phyloP scores from a whole-genome alignment of 306 rosid genomes.

The Ormosia emarginata region DNA sequence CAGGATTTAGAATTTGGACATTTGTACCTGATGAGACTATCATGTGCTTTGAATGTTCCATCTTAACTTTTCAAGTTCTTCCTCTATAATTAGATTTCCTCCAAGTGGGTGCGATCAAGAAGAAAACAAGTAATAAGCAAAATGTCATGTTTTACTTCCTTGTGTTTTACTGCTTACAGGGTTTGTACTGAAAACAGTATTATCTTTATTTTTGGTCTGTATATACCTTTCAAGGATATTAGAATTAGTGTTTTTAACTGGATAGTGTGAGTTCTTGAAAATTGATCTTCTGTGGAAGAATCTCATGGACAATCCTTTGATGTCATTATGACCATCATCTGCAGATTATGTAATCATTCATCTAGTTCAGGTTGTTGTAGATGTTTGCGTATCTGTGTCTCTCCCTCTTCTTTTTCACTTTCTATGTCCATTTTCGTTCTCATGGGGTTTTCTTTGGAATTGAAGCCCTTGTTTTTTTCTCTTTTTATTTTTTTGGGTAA shows the following conservation, averaged over 20 bases:
- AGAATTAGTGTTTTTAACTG: no score
- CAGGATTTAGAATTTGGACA: neutral
- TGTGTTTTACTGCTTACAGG: no score
- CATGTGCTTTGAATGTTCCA: neutral
- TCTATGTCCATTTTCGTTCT: neutral
- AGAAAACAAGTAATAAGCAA: neutral
- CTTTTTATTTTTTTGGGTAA: neutral
- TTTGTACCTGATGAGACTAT: neutral
- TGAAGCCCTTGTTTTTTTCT: neutral
- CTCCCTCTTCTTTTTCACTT: neutral
- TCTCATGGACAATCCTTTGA: neutral
- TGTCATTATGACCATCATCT: neutral
- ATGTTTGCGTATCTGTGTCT: neutral
- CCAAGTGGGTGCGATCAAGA: neutral
- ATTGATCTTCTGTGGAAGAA: neutral
- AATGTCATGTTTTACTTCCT: neutral
- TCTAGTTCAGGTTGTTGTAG: neutral
- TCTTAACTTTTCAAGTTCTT: neutral
- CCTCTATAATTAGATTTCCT: neutral
- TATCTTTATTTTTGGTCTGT: no score
- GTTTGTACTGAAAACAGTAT: no score
- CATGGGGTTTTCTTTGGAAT: neutral
- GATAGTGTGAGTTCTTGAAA: neutral
- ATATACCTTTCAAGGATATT: neutral
- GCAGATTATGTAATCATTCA: neutral